A percentile compares a stretch with the other conserved stretches of the same genome.
Evolutionary conservation across 805 yeast genomes (phyloP).

Genomic region (Candida corydali): DNA sequence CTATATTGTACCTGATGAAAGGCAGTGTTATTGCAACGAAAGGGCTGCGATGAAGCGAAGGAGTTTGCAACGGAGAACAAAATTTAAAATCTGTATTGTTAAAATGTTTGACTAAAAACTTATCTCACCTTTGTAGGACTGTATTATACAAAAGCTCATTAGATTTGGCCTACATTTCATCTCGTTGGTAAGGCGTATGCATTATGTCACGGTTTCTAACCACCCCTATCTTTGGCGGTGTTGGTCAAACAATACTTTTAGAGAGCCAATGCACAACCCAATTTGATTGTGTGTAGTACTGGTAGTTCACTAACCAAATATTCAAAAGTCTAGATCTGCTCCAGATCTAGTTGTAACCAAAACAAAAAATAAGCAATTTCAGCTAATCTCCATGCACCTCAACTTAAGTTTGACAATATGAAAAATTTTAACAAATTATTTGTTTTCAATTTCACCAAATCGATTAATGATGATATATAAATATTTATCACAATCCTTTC

Average conservation of each 20-base stretch:
- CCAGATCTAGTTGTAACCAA: neutral
- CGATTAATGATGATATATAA: neutral
- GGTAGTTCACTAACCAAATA: too few species aligned
- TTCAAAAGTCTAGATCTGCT: neutral
- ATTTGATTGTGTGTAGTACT: too few species aligned
- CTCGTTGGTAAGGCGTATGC: too few species aligned
- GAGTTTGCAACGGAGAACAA: neutral
- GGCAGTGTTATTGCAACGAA: neutral
- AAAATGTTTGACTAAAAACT: too few species aligned
- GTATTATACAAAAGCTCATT: too few species aligned
- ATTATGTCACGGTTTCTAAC: too few species aligned
- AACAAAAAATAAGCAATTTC: constrained; percentile 1
- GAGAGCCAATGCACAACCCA: too few species aligned
- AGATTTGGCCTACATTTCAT: too few species aligned
- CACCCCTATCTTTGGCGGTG: too few species aligned
- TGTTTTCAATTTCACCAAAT: constrained; percentile 7
- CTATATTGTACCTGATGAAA: neutral
- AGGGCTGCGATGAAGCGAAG: neutral
- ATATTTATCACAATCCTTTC: neutral
- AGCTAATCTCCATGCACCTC: neutral
- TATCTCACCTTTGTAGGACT: too few species aligned
- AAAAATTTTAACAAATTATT: neutral
- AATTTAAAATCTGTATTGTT: too few species aligned
- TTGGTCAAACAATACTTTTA: too few species aligned
- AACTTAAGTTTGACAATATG: neutral